Evolutionary conservation across 345 rosid genomes (phyloP).

Genomic region (Linum tenue): DNA sequence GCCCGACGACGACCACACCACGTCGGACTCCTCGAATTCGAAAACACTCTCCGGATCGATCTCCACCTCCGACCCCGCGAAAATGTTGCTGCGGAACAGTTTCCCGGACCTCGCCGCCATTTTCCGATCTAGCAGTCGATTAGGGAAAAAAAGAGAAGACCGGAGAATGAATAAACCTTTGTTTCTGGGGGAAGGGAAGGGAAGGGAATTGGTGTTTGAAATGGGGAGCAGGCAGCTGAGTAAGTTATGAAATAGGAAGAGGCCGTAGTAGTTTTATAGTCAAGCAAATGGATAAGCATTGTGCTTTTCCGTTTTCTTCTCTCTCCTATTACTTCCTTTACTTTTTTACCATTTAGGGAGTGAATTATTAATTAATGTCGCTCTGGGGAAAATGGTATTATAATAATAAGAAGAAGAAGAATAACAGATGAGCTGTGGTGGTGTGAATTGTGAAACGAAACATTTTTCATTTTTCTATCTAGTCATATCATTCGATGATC

Average conservation of each 20-base stretch:
- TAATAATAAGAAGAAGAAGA: too few relatives aligned
- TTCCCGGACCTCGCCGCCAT: conserved; percentile 43
- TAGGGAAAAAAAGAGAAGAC: neutral
- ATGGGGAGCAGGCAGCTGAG: too few relatives aligned
- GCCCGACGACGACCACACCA: conserved; percentile 10
- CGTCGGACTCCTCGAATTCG: conserved; percentile 58
- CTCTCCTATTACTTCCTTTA: neutral
- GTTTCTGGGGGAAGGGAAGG: too few relatives aligned
- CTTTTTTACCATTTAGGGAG: neutral
- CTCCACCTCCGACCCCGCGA: conserved; percentile 31
- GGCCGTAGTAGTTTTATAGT: neutral
- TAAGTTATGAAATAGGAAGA: too few relatives aligned
- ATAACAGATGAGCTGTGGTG: too few relatives aligned
- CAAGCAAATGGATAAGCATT: neutral
- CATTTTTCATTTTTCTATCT: too few relatives aligned
- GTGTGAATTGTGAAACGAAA: too few relatives aligned
- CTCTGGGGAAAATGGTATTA: neutral
- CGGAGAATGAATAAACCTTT: neutral
- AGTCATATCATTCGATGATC: too few relatives aligned
- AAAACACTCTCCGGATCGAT: conserved; percentile 32
- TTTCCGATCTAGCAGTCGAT: neutral
- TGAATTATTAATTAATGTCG: neutral
- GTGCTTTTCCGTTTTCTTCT: neutral
- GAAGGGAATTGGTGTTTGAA: neutral
- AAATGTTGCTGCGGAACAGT: conserved; percentile 15